These are phyloP conservation scores for Prototheca wickerhamii DNA, from an alignment of 163 green algal genomes.

Conservation along the genomic window DNA sequence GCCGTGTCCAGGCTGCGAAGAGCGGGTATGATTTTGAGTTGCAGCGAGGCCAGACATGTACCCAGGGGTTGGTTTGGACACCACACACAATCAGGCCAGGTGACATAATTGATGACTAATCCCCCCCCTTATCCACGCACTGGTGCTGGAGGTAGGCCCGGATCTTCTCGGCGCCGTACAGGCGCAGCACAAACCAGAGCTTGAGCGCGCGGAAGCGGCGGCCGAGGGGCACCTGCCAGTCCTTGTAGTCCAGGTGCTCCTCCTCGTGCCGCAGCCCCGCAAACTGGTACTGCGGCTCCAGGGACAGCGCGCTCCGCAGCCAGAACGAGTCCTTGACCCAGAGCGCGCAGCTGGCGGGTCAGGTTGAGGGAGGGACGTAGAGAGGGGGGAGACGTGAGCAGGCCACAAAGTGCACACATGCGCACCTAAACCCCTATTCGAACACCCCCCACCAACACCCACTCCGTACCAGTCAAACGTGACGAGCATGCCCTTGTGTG, in stretches of 20 bases:
- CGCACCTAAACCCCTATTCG: background rate
- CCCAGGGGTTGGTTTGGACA: too few species aligned
- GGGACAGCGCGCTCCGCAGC: constrained; percentile 56
- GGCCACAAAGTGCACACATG: too few species aligned
- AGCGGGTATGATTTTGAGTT: constrained; percentile 1
- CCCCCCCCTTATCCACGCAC: background rate
- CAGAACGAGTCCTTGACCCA: constrained; percentile 51
- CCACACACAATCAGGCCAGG: too few species aligned
- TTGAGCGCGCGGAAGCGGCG: constrained; percentile 72
- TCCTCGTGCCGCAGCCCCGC: constrained; percentile 33
- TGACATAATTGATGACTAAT: too few species aligned
- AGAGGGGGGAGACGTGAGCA: background rate
- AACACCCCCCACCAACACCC: background rate
- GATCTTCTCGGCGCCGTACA: constrained; percentile 57
- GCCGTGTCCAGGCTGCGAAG: constrained; percentile 34
- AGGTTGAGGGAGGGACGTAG: background rate
- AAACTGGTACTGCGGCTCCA: constrained; percentile 53
- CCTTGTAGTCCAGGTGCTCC: constrained; percentile 59
- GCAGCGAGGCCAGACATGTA: too few species aligned
- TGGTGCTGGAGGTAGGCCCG: constrained; percentile 49
- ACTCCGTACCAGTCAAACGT: constrained; percentile 65
- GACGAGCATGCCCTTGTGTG: constrained; percentile 55
- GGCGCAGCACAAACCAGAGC: constrained; percentile 80
- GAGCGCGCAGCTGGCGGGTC: constrained; percentile 30
- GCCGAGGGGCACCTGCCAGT: constrained; percentile 71